Conservation (phyloP, 73 alveolate species). For the Symbiodinium pilosum region DNA sequence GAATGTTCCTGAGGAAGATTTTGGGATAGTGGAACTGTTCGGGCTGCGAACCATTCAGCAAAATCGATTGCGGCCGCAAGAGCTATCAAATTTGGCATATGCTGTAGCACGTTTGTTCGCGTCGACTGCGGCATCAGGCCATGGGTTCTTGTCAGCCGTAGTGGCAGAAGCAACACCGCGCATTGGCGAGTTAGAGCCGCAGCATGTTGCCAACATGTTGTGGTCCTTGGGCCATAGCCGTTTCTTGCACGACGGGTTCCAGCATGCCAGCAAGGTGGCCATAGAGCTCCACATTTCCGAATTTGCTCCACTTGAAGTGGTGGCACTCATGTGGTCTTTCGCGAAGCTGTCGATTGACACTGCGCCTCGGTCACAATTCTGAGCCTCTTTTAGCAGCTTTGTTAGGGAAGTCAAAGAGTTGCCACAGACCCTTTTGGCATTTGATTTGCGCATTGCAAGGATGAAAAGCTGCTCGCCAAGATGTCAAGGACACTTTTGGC, state of each 20-base stretch:
- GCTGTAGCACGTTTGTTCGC: conserved; percentile 20
- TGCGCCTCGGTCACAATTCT: too few relatives aligned
- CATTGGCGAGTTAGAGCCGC: not conserved
- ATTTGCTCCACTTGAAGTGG: not conserved
- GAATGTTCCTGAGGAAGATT: not conserved
- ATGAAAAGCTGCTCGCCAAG: not conserved
- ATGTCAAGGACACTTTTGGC: not conserved
- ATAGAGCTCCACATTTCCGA: too few relatives aligned
- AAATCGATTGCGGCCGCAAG: conserved; percentile 43
- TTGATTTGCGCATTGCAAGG: not conserved
- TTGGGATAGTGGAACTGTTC: not conserved
- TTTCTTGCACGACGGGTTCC: not conserved
- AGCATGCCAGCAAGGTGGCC: not conserved
- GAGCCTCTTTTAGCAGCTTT: too few relatives aligned
- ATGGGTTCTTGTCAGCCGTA: not conserved
- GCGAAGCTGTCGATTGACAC: not conserved
- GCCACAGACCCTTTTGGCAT: too few relatives aligned
- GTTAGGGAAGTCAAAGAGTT: too few relatives aligned
- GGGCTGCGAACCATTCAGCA: not conserved
- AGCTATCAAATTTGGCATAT: conserved; percentile 25
- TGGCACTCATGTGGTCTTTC: conserved; percentile 11
- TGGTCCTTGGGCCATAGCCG: conserved; percentile 25
- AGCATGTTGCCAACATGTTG: conserved; percentile 32
- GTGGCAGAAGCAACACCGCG: not conserved
- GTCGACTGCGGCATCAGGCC: not conserved